These are phyloP conservation scores for Dothistroma septosporum DNA, from an alignment of 2,329 filamentous ascomycete genomes.

Conservation along the genomic window DNA sequence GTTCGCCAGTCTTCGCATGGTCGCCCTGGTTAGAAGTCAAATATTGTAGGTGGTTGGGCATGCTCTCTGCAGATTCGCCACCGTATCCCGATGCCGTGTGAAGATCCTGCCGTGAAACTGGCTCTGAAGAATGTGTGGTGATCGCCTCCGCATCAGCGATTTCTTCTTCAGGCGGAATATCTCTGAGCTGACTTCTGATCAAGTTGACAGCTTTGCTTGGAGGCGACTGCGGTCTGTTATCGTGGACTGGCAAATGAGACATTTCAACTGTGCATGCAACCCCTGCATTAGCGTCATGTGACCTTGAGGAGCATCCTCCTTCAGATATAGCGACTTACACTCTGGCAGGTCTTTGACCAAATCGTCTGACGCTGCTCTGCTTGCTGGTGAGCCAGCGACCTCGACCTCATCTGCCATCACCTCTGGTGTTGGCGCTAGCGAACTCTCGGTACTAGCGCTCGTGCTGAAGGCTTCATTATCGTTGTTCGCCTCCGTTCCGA, in stretches of 20 bases:
- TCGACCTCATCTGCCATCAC: slow-evolving; percentile 20
- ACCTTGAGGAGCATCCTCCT: slow-evolving; percentile 13
- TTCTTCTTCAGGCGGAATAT: slow-evolving; percentile 4
- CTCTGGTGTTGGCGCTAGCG: slow-evolving; percentile 4
- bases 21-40: neutral
- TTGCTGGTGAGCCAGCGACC: slow-evolving; percentile 18
- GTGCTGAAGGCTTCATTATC: slow-evolving; percentile 10
- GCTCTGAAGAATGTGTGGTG: neutral
- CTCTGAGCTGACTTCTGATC: slow-evolving; percentile 10
- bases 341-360: slow-evolving; percentile 16
- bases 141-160: neutral
- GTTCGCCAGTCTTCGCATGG: neutral
- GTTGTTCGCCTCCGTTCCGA: slow-evolving; percentile 30
- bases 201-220: slow-evolving; percentile 13
- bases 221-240: slow-evolving; percentile 20
- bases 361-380: slow-evolving; percentile 19
- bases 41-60: slow-evolving; percentile 12
- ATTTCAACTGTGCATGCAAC: slow-evolving; percentile 18
- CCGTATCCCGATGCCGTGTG: neutral
- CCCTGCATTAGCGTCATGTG: slow-evolving; percentile 27
- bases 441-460: slow-evolving; percentile 9
- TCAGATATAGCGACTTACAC: slow-evolving; percentile 14
- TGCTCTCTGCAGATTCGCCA: neutral
- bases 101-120: neutral
- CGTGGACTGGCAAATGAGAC: slow-evolving; percentile 20